Evolutionary conservation across 176 grass and related monocot genomes (phyloP), one percentile per base, ranked within the genome.

Genomic region (Ampelocalamus luodianensis): DNA sequence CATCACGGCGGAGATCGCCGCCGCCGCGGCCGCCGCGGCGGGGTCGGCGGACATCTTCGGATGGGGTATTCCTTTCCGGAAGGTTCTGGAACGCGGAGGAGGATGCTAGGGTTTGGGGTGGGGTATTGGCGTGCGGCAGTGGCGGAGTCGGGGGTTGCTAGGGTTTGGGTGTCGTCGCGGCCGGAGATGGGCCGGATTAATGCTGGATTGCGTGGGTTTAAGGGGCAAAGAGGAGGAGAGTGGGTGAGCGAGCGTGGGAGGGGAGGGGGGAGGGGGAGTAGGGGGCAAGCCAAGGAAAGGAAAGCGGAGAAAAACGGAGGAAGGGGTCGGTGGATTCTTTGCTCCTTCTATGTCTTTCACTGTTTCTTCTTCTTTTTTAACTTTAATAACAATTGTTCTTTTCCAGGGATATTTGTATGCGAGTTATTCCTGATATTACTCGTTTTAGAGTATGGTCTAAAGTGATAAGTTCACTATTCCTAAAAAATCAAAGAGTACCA

Each of bases 1-100:
- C 81, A 98, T 82, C 43, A 77, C 91, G 15, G 96, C 91, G 85
- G 89, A 80, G 86, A 98, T 98, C 62, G 96, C 93, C 23, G 89
- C 89, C 29, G 75, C 91, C 27, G 92, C 73, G 34, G 89, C 91
- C 5, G 79, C 73, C 10, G 85, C 75, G 67, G 87, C 65, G 45
- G 69, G 74, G 64, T 83, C 83, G 78, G 80, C 91, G 38, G 89
- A 93, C 96, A 98, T 98, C 65, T 77, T 63, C 51, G 39, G 37
- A 36, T 39, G 26, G 26, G 20, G 27, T 54, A 18, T 17, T 58
- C 48, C 83, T 66, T 71, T 71, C 5, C 6, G 34, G 49, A 38
- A 56, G 40, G 48, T n/a, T 85, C 22, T 18, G 45, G 81, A 62
- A 71, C 7, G 32, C 45, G 85, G 38, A 44, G 85, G 42, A n/a